phyloP scores from a whole-genome alignment of 2,329 filamentous ascomycete species.

The Orbilia quercus region DNA sequence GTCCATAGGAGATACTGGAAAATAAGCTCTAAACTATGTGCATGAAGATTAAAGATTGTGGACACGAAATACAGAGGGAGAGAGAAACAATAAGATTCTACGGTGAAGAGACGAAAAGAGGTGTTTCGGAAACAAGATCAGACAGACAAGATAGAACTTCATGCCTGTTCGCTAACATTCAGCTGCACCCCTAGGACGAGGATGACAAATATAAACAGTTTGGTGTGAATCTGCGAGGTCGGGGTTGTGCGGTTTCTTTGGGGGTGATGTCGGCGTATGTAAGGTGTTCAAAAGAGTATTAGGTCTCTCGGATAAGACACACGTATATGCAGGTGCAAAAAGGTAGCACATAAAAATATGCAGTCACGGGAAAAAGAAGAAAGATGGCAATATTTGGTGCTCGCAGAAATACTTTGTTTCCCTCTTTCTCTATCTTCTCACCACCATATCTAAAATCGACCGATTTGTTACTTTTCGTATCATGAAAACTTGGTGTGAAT shows the following conservation, averaged over 20 bases:
- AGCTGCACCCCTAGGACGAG: conserved; percentile 9
- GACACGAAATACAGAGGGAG: not conserved
- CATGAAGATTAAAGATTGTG: not conserved
- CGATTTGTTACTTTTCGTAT: conserved; percentile 47
- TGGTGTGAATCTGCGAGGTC: too few relatives aligned
- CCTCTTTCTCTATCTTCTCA: too few relatives aligned
- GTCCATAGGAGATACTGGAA: not conserved
- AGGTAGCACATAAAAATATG: not conserved
- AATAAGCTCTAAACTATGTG: conserved; percentile 1
- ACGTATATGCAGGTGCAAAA: not conserved
- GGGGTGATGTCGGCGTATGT: too few relatives aligned
- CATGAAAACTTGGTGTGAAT: conserved; percentile 98
- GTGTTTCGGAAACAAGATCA: conserved; percentile 3
- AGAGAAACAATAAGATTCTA: not conserved
- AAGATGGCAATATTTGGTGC: not conserved
- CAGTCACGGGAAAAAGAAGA: not conserved
- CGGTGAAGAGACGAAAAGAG: not conserved
- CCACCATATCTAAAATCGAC: not conserved
- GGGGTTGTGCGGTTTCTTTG: too few relatives aligned
- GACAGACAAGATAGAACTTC: not conserved
- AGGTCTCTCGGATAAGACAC: not conserved
- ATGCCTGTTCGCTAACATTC: not conserved
- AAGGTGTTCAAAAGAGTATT: not conserved
- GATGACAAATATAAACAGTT: conserved; percentile 16
- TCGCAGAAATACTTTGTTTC: not conserved